Conservation (phyloP, 352 stramenopile genomes). For the Lagenidium sp. region DNA sequence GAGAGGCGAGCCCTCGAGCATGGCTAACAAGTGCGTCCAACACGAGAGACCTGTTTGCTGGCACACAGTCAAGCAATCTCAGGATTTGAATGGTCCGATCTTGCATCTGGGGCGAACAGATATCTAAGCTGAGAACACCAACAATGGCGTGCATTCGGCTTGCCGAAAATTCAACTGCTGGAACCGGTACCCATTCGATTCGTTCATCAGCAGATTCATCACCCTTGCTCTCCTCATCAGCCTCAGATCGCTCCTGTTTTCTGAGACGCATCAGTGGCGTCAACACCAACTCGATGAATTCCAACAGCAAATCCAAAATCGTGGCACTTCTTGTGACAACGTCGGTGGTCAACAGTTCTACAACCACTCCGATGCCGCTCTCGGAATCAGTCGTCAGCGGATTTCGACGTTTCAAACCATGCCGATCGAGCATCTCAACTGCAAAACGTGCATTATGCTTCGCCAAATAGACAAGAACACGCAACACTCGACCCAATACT, state of each 20-base stretch:
- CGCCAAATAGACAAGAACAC: conserved; percentile 77
- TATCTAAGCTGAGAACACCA: conserved; percentile 62
- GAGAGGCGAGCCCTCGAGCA: conserved; percentile 32
- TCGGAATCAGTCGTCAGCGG: conserved; percentile 10
- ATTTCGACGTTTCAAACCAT: conserved; percentile 38
- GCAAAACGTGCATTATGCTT: conserved; percentile 90
- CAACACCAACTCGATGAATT: conserved; percentile 87
- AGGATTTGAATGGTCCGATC: conserved; percentile 71
- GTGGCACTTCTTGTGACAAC: conserved; percentile 83
- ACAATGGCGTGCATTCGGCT: conserved; percentile 49
- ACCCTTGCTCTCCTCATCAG: conserved; percentile 40
- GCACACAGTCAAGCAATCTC: conserved; percentile 65
- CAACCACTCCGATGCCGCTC: conserved; percentile 51
- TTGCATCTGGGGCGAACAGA: conserved; percentile 77
- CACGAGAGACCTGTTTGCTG: conserved; percentile 45
- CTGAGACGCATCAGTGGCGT: conserved; percentile 78
- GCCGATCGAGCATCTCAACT: conserved; percentile 76
- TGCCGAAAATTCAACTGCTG: conserved; percentile 43
- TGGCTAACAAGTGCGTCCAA: conserved; percentile 62
- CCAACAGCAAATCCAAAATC: conserved; percentile 90
- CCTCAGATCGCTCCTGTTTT: conserved; percentile 14
- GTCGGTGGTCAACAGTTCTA: conserved; percentile 85
- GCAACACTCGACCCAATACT: conserved; percentile 85
- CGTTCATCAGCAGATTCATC: conserved; percentile 15
- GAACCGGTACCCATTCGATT: conserved; percentile 62